Base-by-base conservation (phyloP, 1,284 basidiomycete species). In the Trametes versicolor region DNA sequence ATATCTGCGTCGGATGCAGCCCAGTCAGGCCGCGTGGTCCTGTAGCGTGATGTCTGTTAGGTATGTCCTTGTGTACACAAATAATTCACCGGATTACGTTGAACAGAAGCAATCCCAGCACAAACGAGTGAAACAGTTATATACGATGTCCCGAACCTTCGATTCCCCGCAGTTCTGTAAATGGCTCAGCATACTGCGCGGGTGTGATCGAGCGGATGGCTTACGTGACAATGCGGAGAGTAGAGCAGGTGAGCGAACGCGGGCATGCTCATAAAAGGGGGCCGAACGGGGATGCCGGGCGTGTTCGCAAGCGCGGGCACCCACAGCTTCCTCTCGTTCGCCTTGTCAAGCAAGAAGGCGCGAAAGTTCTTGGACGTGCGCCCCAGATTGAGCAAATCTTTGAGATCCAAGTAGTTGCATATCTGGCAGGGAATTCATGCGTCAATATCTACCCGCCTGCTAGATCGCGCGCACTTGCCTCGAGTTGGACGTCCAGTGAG, bases 401-500 rank as follows among this genome's bases (percentile, higher is more conserved):
- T 67, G 0, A 85, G 82, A 53, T 73, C 73, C 32, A 86, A 74
- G 60, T 82, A 75, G 12, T 79, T 75, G 60, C 84, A 81, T 66
- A 85, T 81, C 84, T 85, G 29, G 29, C 8, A 32, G 29, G 29
- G 29, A 8, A n/a, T 8, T 8, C 29, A 32, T 32, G 29, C 8
- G 29, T 32, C 29, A 32, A 8, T 32, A 32, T 32, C 29, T 8
- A 32, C 8, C 29, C 29, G 29, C 29, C 29, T 4, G 29, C 29
- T 8, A n/a, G n/a, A n/a, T 23, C 5, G 29, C 21, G 21, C 27
- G 9, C 4, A 32, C 49, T 45, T 23, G 34, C 58, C 58, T 29
- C 25, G 37, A 52, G 27, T 29, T 60, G 58, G 21, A 60, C 23
- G 29, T 60, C 58, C 6, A 60, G 10, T 19, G 58, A 19, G 19